Base-by-base conservation (phyloP, 192 early-diverging fungal species). In the Backusella morwellensis region DNA sequence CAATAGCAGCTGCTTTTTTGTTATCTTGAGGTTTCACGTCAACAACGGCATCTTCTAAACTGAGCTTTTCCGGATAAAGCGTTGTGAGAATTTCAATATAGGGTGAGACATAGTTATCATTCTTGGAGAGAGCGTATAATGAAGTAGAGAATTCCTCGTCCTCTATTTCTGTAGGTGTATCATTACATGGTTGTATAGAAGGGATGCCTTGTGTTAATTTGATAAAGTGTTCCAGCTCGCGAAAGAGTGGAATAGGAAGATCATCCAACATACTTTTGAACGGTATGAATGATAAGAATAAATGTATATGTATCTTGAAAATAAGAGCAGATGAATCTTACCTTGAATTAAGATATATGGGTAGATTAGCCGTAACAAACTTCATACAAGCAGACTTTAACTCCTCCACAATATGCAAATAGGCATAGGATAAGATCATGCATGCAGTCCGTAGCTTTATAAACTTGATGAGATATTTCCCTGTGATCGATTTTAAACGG, bases 331-430 rank as follows among this genome's bases (percentile, higher is more conserved):
- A 17, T 14, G 15, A 5, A 36, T 5, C 11, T 59, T 73, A 59
- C 83, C 84, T 75, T 56, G 85, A 80, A 73, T 83, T 81, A 4
- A 88, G 72, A 44, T 79, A 82, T 42, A 74, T 81, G 14, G 86
- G 80, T 47, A 88, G 66, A 63, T 88, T 88, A 8, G 80, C 54
- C 34, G 77, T 76, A 6, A 88, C 72, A 75, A 90, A 92, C 9
- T 86, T 84, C 19, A 92, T 66, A 67, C 91, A 93, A 4, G 84
- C 83, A 12, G 72, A 35, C 63, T 86, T 86, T 7, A 94, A 78
- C 7, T 77, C 68, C 1, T 77, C 75, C 0, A 87, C 87, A 4
- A 86, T 70, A 75, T 90, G 90, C 56, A 78, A 75, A 40, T 90
- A 82, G 1, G 91, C 78, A 3, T 88, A 73, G 44, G 90, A 89